Evolutionary conservation across 1,284 basidiomycete genomes (phyloP), one percentile per base, ranked within the genome.

Genomic region (Ceratobasidium sp.): DNA sequence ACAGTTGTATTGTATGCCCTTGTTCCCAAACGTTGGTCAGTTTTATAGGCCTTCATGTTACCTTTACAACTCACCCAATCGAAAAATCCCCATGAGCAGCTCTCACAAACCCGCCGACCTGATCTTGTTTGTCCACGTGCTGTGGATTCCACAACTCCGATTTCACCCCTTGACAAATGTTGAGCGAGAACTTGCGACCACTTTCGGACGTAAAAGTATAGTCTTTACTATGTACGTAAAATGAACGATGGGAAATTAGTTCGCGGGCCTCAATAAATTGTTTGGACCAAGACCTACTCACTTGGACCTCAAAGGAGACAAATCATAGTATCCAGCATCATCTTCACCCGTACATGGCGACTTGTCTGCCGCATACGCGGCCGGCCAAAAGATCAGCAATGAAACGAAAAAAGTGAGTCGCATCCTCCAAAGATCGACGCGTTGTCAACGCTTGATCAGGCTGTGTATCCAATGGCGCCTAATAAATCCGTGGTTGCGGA

Each of bases 41-140:
- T 26, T 4, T 26, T 28, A 28, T 13, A 10, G 26, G 9, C 13
- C 20, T 15, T 9, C 33, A 44, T 77, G 28, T 20, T 53, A 3
- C 23, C 42, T 26, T 33, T 28, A 39, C 9, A 13, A 71, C 79
- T 28, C 63, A 79, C 82, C 94, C 94, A 53, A 95, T 88, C 7
- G 90, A 90, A 84, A 94, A 91, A 83, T 93, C 91, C 0, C 91
- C 90, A 79, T 90, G 92, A 53, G 85, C 89, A 76, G 87, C 88
- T 61, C 90, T 87, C 63, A 91, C 88, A 80, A 93, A 90, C 0
- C 89, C 93, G 3, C 88, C 93, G 33, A 94, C 88, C 20, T 61
- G 76, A 40, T 91, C 87, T 7, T 85, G 87, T n/a, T 88, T 84
- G 28, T 89, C 85, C 40, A 89, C 86, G 5, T 90, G 87, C 55